Evolutionary conservation across 1,139 yeast species (phyloP).

Genomic region (Magnusiomyces paraingens): DNA sequence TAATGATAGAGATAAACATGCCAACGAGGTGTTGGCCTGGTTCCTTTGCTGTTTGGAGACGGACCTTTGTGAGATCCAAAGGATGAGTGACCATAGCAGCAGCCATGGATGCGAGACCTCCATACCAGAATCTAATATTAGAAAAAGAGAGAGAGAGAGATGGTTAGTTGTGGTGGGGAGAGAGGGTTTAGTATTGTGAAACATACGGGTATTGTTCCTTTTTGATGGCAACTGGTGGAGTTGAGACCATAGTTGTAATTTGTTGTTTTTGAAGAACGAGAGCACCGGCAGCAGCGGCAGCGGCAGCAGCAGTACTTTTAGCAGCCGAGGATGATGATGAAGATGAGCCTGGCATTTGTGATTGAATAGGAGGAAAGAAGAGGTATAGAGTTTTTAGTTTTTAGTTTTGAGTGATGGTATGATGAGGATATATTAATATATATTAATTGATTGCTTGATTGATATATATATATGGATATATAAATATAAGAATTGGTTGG

Average conservation of each 20-base stretch:
- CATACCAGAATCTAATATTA: slow-evolving; percentile 46
- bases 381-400: too few relatives aligned
- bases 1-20: slow-evolving; percentile 55
- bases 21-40: slow-evolving; percentile 54
- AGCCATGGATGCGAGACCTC: slow-evolving; percentile 42
- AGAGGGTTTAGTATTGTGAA: background rate
- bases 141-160: background rate
- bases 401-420: too few relatives aligned
- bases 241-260: background rate
- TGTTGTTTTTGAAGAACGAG: background rate
- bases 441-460: too few relatives aligned
- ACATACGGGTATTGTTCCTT: slow-evolving; percentile 19
- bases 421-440: too few relatives aligned
- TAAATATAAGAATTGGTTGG: too few relatives aligned
- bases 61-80: slow-evolving; percentile 75
- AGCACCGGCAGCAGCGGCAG: slow-evolving; percentile 1
- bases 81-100: slow-evolving; percentile 52
- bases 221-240: background rate
- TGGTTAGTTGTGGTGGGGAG: background rate
- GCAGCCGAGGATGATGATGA: slow-evolving; percentile 3
- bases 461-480: too few relatives aligned
- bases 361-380: background rate
- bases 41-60: slow-evolving; percentile 61
- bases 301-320: slow-evolving; percentile 1
- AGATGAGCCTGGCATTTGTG: background rate